Base-by-base conservation (phyloP, 2,329 filamentous ascomycete species). In the Aspergillus intermedius region DNA sequence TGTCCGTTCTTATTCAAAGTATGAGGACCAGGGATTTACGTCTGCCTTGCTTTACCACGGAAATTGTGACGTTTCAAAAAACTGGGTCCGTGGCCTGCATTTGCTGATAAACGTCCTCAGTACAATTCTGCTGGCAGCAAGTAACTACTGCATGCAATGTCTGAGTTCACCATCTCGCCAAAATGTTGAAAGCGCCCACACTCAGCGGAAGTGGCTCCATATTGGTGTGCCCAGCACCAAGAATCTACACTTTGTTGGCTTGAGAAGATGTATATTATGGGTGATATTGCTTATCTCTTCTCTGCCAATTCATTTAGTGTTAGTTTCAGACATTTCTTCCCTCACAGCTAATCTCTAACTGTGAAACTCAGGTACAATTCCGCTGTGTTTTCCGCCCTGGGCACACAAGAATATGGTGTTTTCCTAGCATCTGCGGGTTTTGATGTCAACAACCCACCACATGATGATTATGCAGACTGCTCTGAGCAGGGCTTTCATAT, bases 61-160 rank as follows among this genome's bases (percentile, higher is more conserved):
- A 19, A 39, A 41, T 15, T 54, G 51, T 23, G n/a, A n/a, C 8
- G 12, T 21, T 5, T n/a, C 48, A 8, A 45, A 46, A 23, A 6
- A 22, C 6, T 58, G 50, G 49, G 28, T 46, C 8, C 44, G 45
- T 3, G 47, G 46, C 10, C 47, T 75, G 0, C 76, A 80, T 57
- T 57, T 79, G 13, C 48, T 71, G 2, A 74, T 80, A 58, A 80
- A 80, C 60, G 50, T 68, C 0, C 58, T 77, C 21, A 69, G 71
- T 22, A 77, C 74, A 0, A 45, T 69, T 0, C 48, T 79, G 13
- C 63, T 79, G 0, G 66, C 68, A 2, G 74, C 73, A 2, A 75
- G 71, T 41, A 78, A 77, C 54, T 78, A 76, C 50, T 72, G 68
- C 47, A 78, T 78, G 73, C 78, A 81, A 50, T 65, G 73, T 13